Conservation (phyloP, 768 basidiomycete genomes). For the Dacryopinax spathularia region DNA sequence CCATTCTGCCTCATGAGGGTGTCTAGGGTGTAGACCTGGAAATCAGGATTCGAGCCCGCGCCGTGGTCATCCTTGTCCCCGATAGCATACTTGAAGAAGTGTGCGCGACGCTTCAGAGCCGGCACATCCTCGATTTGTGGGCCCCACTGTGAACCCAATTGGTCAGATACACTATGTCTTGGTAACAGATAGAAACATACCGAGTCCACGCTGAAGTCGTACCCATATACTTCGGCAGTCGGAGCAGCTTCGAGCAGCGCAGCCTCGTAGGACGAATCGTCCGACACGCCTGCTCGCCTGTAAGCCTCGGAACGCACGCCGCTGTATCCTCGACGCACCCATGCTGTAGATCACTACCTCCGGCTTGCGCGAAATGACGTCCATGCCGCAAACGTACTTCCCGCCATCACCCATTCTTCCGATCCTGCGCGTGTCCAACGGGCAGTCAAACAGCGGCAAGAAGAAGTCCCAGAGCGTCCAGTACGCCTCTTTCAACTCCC, state of each 20-base stretch:
- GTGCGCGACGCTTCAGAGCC: conserved; percentile 5
- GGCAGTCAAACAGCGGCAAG: conserved; percentile 10
- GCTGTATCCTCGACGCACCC: conserved; percentile 9
- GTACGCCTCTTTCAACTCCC: neutral
- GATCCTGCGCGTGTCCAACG: conserved; percentile 5
- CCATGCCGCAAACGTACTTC: conserved; percentile 11
- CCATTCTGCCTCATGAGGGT: conserved; percentile 52
- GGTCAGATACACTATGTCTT: neutral
- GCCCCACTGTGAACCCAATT: conserved; percentile 7
- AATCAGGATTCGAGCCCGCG: conserved; percentile 1
- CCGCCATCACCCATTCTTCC: conserved; percentile 11
- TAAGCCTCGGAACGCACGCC: too few relatives aligned
- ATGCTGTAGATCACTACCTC: conserved; percentile 11
- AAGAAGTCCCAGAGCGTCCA: conserved; percentile 10
- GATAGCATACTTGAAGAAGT: conserved; percentile 11
- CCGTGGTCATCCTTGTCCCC: conserved; percentile 10
- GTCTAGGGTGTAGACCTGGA: conserved; percentile 44
- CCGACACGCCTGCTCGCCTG: conserved; percentile 5
- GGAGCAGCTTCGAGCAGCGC: conserved; percentile 7
- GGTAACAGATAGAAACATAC: neutral
- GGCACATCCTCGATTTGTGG: conserved; percentile 11
- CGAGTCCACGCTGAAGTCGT: conserved; percentile 10
- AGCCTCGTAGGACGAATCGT: conserved; percentile 12
- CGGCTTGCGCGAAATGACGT: conserved; percentile 7
- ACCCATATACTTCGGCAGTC: conserved; percentile 11